Conservation (phyloP, 495 filamentous ascomycete species). For the Lophium mytilinum region DNA sequence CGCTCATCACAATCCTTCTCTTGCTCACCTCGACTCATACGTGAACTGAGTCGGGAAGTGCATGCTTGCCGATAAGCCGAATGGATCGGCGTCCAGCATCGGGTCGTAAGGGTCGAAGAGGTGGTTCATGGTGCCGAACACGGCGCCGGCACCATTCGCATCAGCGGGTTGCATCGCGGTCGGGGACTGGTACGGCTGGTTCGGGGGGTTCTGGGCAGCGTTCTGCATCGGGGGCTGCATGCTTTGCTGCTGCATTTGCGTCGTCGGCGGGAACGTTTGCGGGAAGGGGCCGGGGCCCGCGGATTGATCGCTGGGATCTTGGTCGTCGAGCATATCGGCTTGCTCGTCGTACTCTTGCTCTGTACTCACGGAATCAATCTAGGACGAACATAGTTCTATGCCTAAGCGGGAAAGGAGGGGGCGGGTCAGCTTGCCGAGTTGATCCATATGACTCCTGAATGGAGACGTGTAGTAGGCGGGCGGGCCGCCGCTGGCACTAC, state of each 20-base stretch:
- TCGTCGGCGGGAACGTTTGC: constrained; percentile 42
- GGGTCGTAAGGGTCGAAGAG: constrained; percentile 73
- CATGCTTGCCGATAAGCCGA: constrained; percentile 86
- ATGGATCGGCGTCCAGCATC: constrained; percentile 81
- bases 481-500: constrained; percentile 32
- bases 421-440: constrained; percentile 86
- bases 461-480: constrained; percentile 64
- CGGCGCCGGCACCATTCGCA: constrained; percentile 31
- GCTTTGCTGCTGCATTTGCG: constrained; percentile 37
- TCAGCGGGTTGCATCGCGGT: constrained; percentile 30
- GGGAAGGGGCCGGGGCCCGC: constrained; percentile 62
- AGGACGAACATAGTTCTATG: constrained; percentile 72
- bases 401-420: constrained; percentile 43
- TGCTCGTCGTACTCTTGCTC: constrained; percentile 99
- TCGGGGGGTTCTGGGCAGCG: constrained; percentile 25
- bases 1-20: background rate
- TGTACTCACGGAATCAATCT: constrained; percentile 71
- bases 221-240: constrained; percentile 31
- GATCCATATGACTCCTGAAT: constrained; percentile 91
- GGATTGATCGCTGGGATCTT: constrained; percentile 42
- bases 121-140: constrained; percentile 48
- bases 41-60: constrained; percentile 86
- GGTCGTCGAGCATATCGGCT: constrained; percentile 86
- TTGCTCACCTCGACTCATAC: constrained; percentile 46
- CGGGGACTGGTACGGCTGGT: constrained; percentile 22